A percentile compares a stretch with the other conserved stretches of the same genome.
phyloP scores from a whole-genome alignment of 2,329 filamentous ascomycete species.

The Cercospora sp. region DNA sequence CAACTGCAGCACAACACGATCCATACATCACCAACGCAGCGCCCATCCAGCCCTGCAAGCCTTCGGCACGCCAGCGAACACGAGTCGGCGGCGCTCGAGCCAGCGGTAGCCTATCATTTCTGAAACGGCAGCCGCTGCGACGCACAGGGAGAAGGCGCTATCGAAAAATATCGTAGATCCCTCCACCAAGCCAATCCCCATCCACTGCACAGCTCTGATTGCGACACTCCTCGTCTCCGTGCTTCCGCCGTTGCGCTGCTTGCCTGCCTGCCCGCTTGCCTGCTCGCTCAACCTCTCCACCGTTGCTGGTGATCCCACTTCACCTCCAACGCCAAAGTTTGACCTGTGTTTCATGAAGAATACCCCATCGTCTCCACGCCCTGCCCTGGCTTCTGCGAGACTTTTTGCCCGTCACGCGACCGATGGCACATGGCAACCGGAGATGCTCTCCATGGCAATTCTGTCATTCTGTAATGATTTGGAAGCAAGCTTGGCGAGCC shows the following conservation, averaged over 20 bases:
- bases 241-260: neutral
- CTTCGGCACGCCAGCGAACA: neutral
- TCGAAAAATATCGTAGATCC: conserved; percentile 11
- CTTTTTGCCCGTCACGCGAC: neutral
- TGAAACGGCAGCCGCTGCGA: conserved; percentile 7
- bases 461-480: neutral
- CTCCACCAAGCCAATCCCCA: conserved; percentile 10
- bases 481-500: neutral
- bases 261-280: neutral
- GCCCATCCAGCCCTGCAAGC: neutral
- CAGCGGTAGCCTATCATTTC: conserved; percentile 15
- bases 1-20: neutral
- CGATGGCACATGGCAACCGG: neutral
- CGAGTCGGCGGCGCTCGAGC: conserved; percentile 11
- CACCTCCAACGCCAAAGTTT: conserved; percentile 10
- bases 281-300: neutral
- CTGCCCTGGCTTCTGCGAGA: neutral
- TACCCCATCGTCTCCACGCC: neutral
- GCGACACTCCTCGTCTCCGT: conserved; percentile 3
- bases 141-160: conserved; percentile 5
- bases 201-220: neutral
- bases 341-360: conserved; percentile 7
- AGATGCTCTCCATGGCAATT: neutral
- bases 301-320: neutral
- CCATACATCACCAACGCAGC: neutral